Base-by-base conservation (phyloP, 75 land plant genomes). In the Cryptomeria japonica region DNA sequence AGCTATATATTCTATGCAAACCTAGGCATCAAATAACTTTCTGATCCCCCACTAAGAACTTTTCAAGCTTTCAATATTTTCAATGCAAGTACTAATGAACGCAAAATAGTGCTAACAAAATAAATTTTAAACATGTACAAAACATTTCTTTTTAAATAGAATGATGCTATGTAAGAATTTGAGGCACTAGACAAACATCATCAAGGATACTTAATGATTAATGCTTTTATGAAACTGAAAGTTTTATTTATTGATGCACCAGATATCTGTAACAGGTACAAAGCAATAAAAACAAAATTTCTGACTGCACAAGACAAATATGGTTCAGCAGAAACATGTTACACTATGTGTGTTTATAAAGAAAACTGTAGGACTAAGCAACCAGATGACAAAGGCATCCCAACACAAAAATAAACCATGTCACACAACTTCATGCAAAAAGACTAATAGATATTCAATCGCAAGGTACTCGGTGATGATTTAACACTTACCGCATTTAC, bases 401-500 rank as follows among this genome's bases (percentile, higher is more conserved):
- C 36, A 53, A 53, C 22, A 84, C 49, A 31, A 36, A 84, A 49
- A 53, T 41, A 80, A 80, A 39, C 46, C 47, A 80, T 22, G 12
- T 41, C 49, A 44, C 22, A 25, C 25, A 80, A 25, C 11, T 9
- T 25, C 49, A 42, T 44, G 83, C 28, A 41, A 44, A 31, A 80
- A 80, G 10, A 41, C 13, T 12, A 22, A 1, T 80, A 0, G n/a
- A 44, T 5, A 80, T 19, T 42, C 31, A 44, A 82, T 25, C n/a
- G 41, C 22, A 88, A 84, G n/a, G 42, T 18, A 5, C 36, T 2
- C 31, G 28, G n/a, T 64, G 7, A 64, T 3, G 47, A 85, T 86
- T 46, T 56, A 87, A 2, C 18, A 89, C 95, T 88, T 72, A 98
- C 99, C 80, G 96, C 96, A 89, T 98, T 95, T 16, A 93, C 99